Percentiles rank a stretch among this genome's conserved stretches.
Evolutionary conservation across 345 rosid genomes (phyloP).

Genomic region (Eucalyptus erythrocorys): DNA sequence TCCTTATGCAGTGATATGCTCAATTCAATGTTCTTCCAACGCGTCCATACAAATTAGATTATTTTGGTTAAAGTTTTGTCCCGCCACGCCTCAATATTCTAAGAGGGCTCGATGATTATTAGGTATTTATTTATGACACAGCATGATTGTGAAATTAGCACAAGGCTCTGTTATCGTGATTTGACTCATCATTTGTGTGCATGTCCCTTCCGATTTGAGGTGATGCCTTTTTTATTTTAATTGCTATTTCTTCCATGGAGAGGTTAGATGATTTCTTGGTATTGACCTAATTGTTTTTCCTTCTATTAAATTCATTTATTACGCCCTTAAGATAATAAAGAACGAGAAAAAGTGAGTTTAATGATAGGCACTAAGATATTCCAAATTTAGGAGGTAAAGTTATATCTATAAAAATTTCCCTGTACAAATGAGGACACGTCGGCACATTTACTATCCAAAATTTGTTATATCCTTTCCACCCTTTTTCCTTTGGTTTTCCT

Average conservation of each 20-base stretch:
- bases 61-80: background rate
- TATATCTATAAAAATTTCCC: background rate
- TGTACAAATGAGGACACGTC: rapidly evolving
- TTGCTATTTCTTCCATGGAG: background rate
- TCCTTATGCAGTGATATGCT: background rate
- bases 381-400: background rate
- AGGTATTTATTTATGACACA: background rate
- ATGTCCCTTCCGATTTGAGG: background rate
- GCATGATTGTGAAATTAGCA: background rate
- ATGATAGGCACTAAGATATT: background rate
- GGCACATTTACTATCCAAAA: background rate
- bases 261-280: background rate
- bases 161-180: background rate
- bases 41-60: background rate
- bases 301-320: background rate
- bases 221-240: background rate
- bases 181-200: background rate
- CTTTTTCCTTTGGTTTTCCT: background rate
- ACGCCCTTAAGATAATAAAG: background rate
- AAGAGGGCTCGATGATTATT: background rate
- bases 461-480: background rate
- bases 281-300: background rate
- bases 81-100: background rate
- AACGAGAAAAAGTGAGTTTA: background rate
- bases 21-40: background rate